Percentiles rank a stretch among this genome's conserved stretches.
Evolutionary conservation across 108 stramenopile genomes (phyloP).

Genomic region (Tribonema minus): DNA sequence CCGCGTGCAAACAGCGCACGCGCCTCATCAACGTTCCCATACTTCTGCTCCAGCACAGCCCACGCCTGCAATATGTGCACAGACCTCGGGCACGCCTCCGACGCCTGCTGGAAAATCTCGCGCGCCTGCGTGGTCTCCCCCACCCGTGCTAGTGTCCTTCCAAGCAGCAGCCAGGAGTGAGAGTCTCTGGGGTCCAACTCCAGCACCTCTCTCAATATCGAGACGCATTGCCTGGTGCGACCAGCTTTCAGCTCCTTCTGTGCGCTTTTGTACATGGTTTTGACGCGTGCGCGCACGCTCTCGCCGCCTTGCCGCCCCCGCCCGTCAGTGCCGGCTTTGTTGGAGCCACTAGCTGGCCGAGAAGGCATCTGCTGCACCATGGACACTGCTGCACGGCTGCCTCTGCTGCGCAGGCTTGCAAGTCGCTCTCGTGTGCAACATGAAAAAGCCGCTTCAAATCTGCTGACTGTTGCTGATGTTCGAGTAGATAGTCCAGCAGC

Average conservation of each 20-base stretch:
- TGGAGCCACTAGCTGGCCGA: no score
- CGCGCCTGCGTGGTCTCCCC: not conserved
- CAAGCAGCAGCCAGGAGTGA: constrained; percentile 28
- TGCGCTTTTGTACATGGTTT: not conserved
- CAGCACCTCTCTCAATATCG: not conserved
- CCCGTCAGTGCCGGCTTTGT: no score
- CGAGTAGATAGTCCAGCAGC: no score
- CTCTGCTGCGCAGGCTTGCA: not conserved
- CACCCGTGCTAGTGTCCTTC: not conserved
- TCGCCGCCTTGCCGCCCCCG: not conserved
- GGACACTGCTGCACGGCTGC: not conserved
- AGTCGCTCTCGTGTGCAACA: not conserved
- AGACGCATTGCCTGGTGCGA: not conserved
- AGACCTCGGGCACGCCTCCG: constrained; percentile 1
- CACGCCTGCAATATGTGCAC: constrained; percentile 37
- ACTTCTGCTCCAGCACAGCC: constrained; percentile 35
- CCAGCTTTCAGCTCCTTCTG: not conserved
- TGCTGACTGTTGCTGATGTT: not conserved
- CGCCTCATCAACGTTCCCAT: constrained; percentile 7
- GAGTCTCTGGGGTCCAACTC: constrained; percentile 6
- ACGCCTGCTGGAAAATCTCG: constrained; percentile 12
- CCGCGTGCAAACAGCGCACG: constrained; percentile 14
- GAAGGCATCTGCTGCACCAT: no score
- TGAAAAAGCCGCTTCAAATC: not conserved
- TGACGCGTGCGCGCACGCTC: not conserved